These are phyloP conservation scores for Taiwanofungus camphoratus DNA, from an alignment of 1,284 basidiomycete species.

Conservation along the genomic window DNA sequence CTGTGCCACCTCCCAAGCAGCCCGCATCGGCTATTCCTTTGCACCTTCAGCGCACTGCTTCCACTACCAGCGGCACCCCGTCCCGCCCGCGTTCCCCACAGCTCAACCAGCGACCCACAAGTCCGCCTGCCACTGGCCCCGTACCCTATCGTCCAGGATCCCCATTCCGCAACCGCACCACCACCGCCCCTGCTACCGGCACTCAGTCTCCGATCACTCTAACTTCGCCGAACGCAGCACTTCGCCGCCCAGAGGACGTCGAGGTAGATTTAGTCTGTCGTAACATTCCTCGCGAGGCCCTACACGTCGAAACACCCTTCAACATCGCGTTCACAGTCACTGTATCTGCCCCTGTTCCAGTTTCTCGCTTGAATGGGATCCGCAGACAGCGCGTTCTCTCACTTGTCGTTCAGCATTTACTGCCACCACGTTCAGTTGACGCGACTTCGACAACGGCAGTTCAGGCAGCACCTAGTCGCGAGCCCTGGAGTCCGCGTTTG, in stretches of 20 bases:
- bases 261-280: slow-evolving; percentile 56
- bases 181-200: slow-evolving; percentile 30
- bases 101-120: slow-evolving; percentile 39
- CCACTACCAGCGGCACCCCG: slow-evolving; percentile 31
- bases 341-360: slow-evolving; percentile 37
- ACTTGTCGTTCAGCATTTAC: slow-evolving; percentile 61
- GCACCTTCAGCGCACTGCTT: slow-evolving; percentile 55
- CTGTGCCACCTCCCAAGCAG: slow-evolving; percentile 34
- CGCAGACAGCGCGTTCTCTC: slow-evolving; percentile 37
- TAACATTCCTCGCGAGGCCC: slow-evolving; percentile 38
- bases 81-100: slow-evolving; percentile 51
- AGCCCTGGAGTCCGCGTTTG: slow-evolving; percentile 37
- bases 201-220: slow-evolving; percentile 43
- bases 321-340: slow-evolving; percentile 45
- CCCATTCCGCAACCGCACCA: slow-evolving; percentile 45
- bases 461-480: slow-evolving; percentile 18
- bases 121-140: slow-evolving; percentile 29
- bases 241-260: slow-evolving; percentile 34
- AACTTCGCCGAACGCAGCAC: slow-evolving; percentile 9
- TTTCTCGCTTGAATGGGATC: slow-evolving; percentile 21
- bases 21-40: slow-evolving; percentile 64
- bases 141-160: slow-evolving; percentile 46
- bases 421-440: slow-evolving; percentile 30
- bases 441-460: slow-evolving; percentile 15
- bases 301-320: slow-evolving; percentile 54